These are phyloP conservation scores for Monilinia polystroma DNA, from an alignment of 2,329 filamentous ascomycete genomes.

Conservation along the genomic window DNA sequence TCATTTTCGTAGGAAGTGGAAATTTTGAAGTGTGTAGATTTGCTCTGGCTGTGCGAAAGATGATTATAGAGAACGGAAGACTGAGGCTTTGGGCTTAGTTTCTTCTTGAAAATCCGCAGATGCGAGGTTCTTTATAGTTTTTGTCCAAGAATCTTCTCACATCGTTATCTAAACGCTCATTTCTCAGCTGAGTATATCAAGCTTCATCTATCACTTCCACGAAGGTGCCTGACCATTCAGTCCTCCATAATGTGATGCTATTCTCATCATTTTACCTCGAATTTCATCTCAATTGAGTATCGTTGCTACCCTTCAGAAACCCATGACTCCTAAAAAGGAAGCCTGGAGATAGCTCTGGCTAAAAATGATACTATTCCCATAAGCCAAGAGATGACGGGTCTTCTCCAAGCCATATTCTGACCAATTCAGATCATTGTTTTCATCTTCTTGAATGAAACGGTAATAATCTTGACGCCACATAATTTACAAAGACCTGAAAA, in stretches of 20 bases:
- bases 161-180: not conserved
- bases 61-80: not conserved
- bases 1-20: conserved; percentile 5
- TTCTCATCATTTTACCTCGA: conserved; percentile 5
- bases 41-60: not conserved
- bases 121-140: conserved; percentile 5
- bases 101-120: not conserved
- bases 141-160: not conserved
- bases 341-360: not conserved
- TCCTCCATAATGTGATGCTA: not conserved
- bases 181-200: conserved; percentile 2
- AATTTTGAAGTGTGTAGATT: not conserved
- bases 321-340: not conserved
- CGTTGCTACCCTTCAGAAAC: not conserved
- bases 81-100: not conserved
- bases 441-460: not conserved
- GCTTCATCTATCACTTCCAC: not conserved
- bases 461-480: conserved; percentile 10
- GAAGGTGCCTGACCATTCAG: not conserved
- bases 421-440: not conserved
- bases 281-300: not conserved
- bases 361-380: conserved; percentile 1
- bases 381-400: not conserved
- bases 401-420: not conserved
- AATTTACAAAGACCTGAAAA: conserved; percentile 1